Conservation (phyloP, 176 grass and related monocot genomes). For the Melocanna baccifera region DNA sequence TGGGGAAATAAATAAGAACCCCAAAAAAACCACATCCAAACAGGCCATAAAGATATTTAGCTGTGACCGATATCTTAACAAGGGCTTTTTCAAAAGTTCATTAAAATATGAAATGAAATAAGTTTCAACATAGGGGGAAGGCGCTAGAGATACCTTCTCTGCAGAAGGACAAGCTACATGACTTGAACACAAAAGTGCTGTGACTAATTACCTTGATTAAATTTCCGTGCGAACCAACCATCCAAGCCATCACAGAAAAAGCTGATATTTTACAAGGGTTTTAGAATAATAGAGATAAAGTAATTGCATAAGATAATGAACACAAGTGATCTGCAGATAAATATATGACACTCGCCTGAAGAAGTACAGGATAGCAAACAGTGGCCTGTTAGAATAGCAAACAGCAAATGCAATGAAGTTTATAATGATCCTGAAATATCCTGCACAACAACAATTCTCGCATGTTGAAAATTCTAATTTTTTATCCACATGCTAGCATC, state of each 20-base stretch:
- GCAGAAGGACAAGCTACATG: neutral
- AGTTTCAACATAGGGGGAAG: neutral
- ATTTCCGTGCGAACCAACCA: conserved; percentile 76
- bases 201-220: conserved; percentile 64
- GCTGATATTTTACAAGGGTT: conserved; percentile 39
- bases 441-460: conserved; percentile 26
- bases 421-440: conserved; percentile 88
- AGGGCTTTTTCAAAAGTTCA: neutral
- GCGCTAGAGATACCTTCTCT: neutral
- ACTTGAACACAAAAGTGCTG: neutral
- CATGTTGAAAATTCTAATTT: neutral
- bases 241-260: conserved; percentile 72
- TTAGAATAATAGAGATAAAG: conserved; percentile 22
- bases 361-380: conserved; percentile 91
- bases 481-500: neutral
- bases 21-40: neutral
- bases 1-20: neutral
- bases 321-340: neutral
- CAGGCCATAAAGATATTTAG: neutral
- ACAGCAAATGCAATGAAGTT: conserved; percentile 80
- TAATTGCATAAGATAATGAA: neutral
- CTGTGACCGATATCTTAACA: neutral
- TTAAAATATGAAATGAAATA: neutral
- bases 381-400: conserved; percentile 59
- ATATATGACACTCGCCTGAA: conserved; percentile 47